Evolutionary conservation across 139 green algal species (phyloP).

Genomic region (Volvox africanus): DNA sequence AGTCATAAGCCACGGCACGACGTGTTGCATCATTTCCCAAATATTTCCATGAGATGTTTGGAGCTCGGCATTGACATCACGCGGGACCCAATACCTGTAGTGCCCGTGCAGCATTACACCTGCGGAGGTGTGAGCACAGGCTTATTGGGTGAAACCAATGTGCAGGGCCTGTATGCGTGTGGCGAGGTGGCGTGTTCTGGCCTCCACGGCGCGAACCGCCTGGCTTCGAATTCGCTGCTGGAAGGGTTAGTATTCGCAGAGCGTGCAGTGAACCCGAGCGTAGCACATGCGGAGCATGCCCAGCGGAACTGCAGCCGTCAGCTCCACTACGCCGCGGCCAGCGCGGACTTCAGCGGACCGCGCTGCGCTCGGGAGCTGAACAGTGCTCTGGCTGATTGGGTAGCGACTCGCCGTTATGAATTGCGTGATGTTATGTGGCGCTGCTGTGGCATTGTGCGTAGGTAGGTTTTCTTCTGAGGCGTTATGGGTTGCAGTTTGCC

Average conservation of each 20-base stretch:
- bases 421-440: conserved; percentile 91
- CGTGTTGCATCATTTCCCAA: conserved; percentile 94
- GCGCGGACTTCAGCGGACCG: conserved; percentile 58
- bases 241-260: conserved; percentile 97
- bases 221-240: conserved; percentile 97
- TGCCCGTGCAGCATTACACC: conserved; percentile 97
- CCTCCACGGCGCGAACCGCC: conserved; percentile 97
- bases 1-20: conserved; percentile 80
- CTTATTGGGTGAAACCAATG: conserved; percentile 88
- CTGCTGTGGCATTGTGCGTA: conserved; percentile 89
- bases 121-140: conserved; percentile 95
- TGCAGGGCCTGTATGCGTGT: conserved; percentile 93
- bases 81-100: conserved; percentile 92
- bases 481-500: too few relatives aligned
- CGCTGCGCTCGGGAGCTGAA: conserved; percentile 28
- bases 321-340: conserved; percentile 66
- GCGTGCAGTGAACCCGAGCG: conserved; percentile 82
- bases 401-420: conserved; percentile 64
- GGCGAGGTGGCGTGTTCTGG: conserved; percentile 95
- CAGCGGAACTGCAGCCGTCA: conserved; percentile 56
- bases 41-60: conserved; percentile 85
- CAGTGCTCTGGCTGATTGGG: conserved; percentile 41
- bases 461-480: background rate
- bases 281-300: conserved; percentile 81
- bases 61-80: conserved; percentile 94